Conservation (phyloP, 2,329 filamentous ascomycete species). For the Fusarium fujikuroi region DNA sequence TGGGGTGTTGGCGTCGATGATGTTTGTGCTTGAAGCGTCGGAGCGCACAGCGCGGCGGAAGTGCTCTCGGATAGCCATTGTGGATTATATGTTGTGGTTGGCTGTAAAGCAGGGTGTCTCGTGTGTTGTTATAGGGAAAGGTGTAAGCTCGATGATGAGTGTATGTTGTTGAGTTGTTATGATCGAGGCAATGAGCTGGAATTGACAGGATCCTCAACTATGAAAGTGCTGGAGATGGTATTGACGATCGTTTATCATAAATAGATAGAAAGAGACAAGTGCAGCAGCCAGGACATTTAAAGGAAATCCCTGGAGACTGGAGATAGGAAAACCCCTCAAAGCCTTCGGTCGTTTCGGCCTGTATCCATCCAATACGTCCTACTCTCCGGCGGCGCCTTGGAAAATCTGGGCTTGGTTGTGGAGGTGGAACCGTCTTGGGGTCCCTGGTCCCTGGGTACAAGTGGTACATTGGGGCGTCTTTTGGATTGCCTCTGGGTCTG, state of each 20-base stretch:
- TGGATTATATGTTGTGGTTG: constrained; percentile 14
- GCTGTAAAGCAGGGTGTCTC: constrained; percentile 5
- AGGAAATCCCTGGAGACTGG: constrained; percentile 24
- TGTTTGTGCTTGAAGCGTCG: constrained; percentile 45
- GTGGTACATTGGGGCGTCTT: constrained; percentile 19
- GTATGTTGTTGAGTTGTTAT: constrained; percentile 1
- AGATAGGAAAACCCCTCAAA: constrained; percentile 46
- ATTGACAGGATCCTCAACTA: constrained; percentile 18
- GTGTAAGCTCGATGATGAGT: constrained; percentile 6
- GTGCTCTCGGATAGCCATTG: constrained; percentile 57
- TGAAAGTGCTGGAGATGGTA: background rate
- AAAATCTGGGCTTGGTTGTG: constrained; percentile 38
- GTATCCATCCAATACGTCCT: constrained; percentile 25
- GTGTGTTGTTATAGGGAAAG: background rate
- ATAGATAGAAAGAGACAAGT: constrained; percentile 17
- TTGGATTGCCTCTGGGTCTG: constrained; percentile 16
- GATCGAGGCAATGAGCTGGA: constrained; percentile 7
- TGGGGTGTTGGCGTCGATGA: constrained; percentile 47
- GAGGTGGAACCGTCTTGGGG: constrained; percentile 31
- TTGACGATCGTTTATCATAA: constrained; percentile 22
- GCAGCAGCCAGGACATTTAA: constrained; percentile 37
- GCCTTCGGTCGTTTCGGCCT: constrained; percentile 39
- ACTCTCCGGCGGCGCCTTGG: constrained; percentile 35
- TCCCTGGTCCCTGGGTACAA: constrained; percentile 28
- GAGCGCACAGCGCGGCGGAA: constrained; percentile 56